These are phyloP conservation scores for Podaxis carcinomalis DNA, from an alignment of 768 basidiomycete species.

Conservation along the genomic window DNA sequence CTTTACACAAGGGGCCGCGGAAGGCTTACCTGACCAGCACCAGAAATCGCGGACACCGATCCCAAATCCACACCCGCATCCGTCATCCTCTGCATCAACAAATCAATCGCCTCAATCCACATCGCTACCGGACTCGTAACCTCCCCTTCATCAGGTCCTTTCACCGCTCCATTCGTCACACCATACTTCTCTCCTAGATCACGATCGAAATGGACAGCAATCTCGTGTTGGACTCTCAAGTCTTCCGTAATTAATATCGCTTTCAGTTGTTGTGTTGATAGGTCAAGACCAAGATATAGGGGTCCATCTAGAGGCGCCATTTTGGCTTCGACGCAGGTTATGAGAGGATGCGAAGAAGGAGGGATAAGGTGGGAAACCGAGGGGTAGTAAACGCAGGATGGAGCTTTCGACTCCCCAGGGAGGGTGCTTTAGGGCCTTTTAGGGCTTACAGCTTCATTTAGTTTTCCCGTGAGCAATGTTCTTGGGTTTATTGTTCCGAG, in stretches of 20 bases:
- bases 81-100: constrained; percentile 62
- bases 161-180: constrained; percentile 62
- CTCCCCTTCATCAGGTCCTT: constrained; percentile 62
- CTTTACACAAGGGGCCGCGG: neutral
- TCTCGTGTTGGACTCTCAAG: constrained; percentile 58
- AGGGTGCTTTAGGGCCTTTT: too few relatives aligned
- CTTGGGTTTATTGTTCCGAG: neutral
- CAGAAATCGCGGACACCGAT: constrained; percentile 62
- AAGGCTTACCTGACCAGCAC: constrained; percentile 66
- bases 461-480: neutral
- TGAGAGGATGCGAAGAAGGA: neutral
- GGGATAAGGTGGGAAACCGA: neutral
- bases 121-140: constrained; percentile 78
- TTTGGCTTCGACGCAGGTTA: neutral
- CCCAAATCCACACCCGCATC: constrained; percentile 53
- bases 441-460: too few relatives aligned
- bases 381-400: neutral
- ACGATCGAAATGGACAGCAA: constrained; percentile 72
- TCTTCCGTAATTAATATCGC: constrained; percentile 62
- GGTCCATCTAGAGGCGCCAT: constrained; percentile 13
- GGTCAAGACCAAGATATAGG: constrained; percentile 76
- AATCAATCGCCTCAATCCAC: constrained; percentile 85
- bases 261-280: constrained; percentile 84
- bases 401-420: too few relatives aligned
- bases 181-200: constrained; percentile 64